Evolutionary conservation across 148 eudicot genomes (phyloP).

Genomic region (Persicaria tinctoria): DNA sequence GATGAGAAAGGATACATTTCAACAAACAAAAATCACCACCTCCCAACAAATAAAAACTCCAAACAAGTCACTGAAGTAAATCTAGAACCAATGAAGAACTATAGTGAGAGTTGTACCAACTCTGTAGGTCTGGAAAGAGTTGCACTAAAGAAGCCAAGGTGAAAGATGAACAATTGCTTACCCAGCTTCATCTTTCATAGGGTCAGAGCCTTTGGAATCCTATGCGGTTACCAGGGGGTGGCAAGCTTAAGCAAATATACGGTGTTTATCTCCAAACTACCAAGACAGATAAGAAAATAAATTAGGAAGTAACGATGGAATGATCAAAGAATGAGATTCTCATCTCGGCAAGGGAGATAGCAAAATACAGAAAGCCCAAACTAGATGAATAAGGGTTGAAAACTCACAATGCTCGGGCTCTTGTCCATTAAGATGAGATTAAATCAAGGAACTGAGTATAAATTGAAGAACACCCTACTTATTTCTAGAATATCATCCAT

Average conservation of each 20-base stretch:
- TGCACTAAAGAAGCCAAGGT: background rate
- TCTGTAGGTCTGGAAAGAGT: background rate
- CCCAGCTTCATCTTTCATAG: constrained; percentile 39
- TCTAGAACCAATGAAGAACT: too few relatives aligned
- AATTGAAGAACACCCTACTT: background rate
- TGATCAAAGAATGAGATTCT: too few relatives aligned
- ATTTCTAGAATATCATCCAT: background rate
- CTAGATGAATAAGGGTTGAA: constrained; percentile 8
- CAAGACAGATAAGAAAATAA: background rate
- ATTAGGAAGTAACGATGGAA: too few relatives aligned
- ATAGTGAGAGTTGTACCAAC: background rate
- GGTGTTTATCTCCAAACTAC: constrained; percentile 16
- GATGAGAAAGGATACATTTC: background rate
- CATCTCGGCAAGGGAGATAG: too few relatives aligned
- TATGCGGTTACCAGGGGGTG: constrained; percentile 1
- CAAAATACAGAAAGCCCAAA: background rate
- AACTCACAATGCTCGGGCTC: background rate
- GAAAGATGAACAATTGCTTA: constrained; percentile 10
- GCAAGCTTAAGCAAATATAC: constrained; percentile 5
- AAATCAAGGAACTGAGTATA: background rate
- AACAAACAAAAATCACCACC: too few relatives aligned
- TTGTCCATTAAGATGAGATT: background rate
- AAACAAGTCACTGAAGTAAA: too few relatives aligned
- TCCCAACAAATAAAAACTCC: background rate
- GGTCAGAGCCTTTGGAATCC: background rate